phyloP scores from a whole-genome alignment of 2,329 filamentous ascomycete species.

The Trichophyton equinum region DNA sequence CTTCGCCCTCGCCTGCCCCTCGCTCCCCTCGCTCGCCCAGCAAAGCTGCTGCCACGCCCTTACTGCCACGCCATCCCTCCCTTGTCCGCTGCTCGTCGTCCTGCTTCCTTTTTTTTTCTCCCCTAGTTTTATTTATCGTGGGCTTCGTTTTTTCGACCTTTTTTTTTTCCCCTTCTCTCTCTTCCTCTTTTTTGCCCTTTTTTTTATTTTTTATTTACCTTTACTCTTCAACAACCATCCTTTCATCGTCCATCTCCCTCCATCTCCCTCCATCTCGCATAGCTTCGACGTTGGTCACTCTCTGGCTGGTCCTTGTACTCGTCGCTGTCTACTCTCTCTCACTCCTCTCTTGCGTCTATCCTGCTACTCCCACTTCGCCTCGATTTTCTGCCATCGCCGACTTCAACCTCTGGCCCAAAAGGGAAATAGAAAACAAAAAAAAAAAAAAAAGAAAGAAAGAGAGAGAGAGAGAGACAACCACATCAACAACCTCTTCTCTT shows the following conservation, averaged over 20 bases:
- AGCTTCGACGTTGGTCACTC: constrained; percentile 11
- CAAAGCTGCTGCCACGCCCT: background rate
- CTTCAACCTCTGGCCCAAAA: background rate
- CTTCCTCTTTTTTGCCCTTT: background rate
- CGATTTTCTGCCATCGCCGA: no score
- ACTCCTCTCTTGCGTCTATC: no score
- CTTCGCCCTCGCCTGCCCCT: background rate
- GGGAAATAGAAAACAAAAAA: background rate
- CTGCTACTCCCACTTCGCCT: no score
- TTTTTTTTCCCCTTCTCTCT: background rate
- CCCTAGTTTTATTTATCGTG: background rate
- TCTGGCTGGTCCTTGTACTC: constrained; percentile 12
- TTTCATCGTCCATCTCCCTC: background rate
- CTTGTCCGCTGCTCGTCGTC: no score
- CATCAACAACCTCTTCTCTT: background rate
- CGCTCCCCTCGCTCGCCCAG: background rate
- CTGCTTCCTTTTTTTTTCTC: background rate
- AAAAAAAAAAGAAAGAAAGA: no score
- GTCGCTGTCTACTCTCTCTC: background rate
- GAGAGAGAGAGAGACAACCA: background rate
- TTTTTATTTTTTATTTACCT: background rate
- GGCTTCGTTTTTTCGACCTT: background rate
- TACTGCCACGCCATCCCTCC: constrained; percentile 4
- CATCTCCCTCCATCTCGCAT: constrained; percentile 1
- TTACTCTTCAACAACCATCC: constrained; percentile 5